These are phyloP conservation scores for Tuber borchii DNA, from an alignment of 495 filamentous ascomycete species.

Conservation along the genomic window DNA sequence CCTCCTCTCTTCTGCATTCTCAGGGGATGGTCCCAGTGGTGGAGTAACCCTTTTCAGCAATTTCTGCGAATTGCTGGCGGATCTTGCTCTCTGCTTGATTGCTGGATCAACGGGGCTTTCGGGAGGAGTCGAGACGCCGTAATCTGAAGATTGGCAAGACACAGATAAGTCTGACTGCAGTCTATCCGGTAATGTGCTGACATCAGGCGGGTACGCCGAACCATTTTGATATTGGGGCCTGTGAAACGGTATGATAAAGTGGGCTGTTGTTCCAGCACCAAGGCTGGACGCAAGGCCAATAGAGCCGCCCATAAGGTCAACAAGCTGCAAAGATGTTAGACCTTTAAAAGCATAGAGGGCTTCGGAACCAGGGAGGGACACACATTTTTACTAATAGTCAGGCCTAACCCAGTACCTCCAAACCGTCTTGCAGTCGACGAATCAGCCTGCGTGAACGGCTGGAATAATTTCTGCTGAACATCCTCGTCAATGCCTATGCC, in stretches of 20 bases:
- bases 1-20: slow-evolving; percentile 46
- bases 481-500: slow-evolving; percentile 80
- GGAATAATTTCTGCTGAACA: slow-evolving; percentile 66
- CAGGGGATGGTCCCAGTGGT: slow-evolving; percentile 40
- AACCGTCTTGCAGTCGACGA: slow-evolving; percentile 67
- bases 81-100: slow-evolving; percentile 22
- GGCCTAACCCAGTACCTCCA: slow-evolving; percentile 73
- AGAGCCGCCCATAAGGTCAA: slow-evolving; percentile 73
- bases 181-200: slow-evolving; percentile 54
- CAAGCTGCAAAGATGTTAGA: slow-evolving; percentile 50
- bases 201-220: slow-evolving; percentile 45
- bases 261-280: slow-evolving; percentile 57
- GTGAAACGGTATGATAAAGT: slow-evolving; percentile 64
- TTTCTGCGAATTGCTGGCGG: slow-evolving; percentile 27
- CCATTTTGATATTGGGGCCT: slow-evolving; percentile 45
- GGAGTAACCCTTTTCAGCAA: slow-evolving; percentile 37
- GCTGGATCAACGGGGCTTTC: slow-evolving; percentile 31
- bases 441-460: slow-evolving; percentile 80
- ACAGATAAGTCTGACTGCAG: slow-evolving; percentile 58
- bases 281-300: slow-evolving; percentile 58
- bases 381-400: slow-evolving; percentile 70
- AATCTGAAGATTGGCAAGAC: slow-evolving; percentile 46
- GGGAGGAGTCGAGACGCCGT: slow-evolving; percentile 32
- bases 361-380: not conserved
- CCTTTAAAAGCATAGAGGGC: not conserved